These are phyloP conservation scores for Cinchona pubescens DNA, from an alignment of 257 asterid species.

Conservation along the genomic window DNA sequence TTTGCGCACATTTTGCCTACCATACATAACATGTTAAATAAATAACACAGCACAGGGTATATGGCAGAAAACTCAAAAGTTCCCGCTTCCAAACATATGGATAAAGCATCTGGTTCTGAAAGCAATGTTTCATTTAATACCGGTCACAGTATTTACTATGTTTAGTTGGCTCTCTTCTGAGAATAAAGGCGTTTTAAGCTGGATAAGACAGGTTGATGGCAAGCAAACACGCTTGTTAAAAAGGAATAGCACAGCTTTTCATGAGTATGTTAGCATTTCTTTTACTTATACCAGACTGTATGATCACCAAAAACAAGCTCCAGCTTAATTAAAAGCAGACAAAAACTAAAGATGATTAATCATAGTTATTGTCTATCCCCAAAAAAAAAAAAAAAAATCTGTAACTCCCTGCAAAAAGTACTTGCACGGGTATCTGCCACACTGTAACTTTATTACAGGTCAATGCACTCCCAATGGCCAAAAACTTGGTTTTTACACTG, in stretches of 20 bases:
- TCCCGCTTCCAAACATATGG: neutral
- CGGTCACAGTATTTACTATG: neutral
- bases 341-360: too few species aligned
- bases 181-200: neutral
- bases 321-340: neutral
- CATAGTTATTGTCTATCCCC: neutral
- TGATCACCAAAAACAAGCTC: neutral
- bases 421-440: neutral
- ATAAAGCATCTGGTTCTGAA: neutral
- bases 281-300: too few species aligned
- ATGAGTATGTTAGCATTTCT: neutral
- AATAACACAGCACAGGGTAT: neutral
- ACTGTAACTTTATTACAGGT: too few species aligned
- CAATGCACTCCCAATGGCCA: neutral
- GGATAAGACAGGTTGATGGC: neutral
- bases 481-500: neutral
- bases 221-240: neutral
- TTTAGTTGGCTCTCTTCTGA: neutral
- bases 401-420: neutral
- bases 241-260: neutral
- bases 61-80: neutral
- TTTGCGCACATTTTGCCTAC: neutral
- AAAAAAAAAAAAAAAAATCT: too few species aligned
- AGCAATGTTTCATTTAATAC: too few species aligned
- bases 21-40: neutral